These are phyloP conservation scores for Arabidopsis arenosa DNA, from an alignment of 345 rosid species.

Conservation along the genomic window DNA sequence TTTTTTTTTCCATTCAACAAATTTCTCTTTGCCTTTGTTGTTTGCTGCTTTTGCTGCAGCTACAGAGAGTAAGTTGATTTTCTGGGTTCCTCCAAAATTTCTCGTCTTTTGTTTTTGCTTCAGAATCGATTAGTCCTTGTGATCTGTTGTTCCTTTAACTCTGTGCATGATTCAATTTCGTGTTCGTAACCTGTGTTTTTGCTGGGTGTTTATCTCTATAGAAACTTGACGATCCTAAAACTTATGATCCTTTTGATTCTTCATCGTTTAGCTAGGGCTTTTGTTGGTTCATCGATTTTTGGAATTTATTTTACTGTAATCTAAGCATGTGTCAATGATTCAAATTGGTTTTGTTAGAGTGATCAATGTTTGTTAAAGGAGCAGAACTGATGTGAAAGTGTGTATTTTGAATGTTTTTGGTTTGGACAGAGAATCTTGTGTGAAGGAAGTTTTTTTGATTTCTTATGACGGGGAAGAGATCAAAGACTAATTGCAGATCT, in stretches of 20 bases:
- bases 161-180: constrained; percentile 39
- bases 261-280: constrained; percentile 17
- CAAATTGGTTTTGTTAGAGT: neutral
- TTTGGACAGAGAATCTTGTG: constrained; percentile 41
- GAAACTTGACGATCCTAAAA: neutral
- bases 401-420: constrained; percentile 13
- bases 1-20: neutral
- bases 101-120: constrained; percentile 4
- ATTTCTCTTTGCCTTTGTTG: neutral
- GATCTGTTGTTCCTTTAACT: constrained; percentile 23
- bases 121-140: constrained; percentile 8
- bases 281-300: neutral
- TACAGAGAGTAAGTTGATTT: constrained; percentile 32
- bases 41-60: constrained; percentile 22
- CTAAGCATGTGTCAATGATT: neutral
- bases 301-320: neutral
- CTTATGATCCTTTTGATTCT: constrained; percentile 16
- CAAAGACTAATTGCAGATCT: constrained; percentile 86
- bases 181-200: constrained; percentile 10
- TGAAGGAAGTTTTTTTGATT: constrained; percentile 17
- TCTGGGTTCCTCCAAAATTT: neutral
- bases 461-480: constrained; percentile 76
- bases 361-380: constrained; percentile 13
- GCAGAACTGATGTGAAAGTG: constrained; percentile 13
- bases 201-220: constrained; percentile 1